phyloP scores from a whole-genome alignment of 129 eudicot species.

The Escallonia rubra region DNA sequence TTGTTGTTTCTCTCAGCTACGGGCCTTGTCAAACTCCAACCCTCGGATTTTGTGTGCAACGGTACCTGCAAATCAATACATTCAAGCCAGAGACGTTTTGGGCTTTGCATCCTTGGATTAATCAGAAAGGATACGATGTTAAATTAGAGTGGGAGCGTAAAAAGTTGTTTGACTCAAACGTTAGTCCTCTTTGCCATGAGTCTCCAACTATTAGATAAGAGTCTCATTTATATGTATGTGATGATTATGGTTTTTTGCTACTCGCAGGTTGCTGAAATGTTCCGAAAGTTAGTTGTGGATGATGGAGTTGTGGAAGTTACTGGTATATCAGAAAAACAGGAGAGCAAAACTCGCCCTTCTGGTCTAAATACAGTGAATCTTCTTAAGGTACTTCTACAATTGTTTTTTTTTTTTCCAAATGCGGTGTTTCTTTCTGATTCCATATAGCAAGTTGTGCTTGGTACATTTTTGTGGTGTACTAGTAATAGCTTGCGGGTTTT shows the following conservation, averaged over 20 bases:
- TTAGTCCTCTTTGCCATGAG: slow-evolving; percentile 31
- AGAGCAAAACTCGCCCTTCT: slow-evolving; percentile 81
- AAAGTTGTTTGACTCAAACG: slow-evolving; percentile 78
- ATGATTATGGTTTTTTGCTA: slow-evolving; percentile 2
- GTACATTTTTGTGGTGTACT: too few relatives aligned
- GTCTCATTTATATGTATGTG: slow-evolving; percentile 2
- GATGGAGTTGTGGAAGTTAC: slow-evolving; percentile 57
- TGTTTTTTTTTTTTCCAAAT: too few relatives aligned
- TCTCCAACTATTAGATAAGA: not conserved
- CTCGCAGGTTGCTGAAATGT: slow-evolving; percentile 67
- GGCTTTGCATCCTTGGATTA: slow-evolving; percentile 67
- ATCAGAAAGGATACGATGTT: slow-evolving; percentile 71
- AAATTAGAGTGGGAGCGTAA: slow-evolving; percentile 88
- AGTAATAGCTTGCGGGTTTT: too few relatives aligned
- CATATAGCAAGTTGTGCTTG: too few relatives aligned
- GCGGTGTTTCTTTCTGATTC: too few relatives aligned
- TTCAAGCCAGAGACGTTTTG: slow-evolving; percentile 93
- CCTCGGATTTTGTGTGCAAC: slow-evolving; percentile 95
- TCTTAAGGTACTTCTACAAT: slow-evolving; percentile 52
- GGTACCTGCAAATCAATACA: slow-evolving; percentile 74
- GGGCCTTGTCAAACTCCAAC: slow-evolving; percentile 99
- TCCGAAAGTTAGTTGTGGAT: slow-evolving; percentile 52
- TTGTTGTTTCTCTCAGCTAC: slow-evolving; percentile 51
- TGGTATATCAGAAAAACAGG: slow-evolving; percentile 67
- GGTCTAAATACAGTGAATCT: slow-evolving; percentile 97